Evolutionary conservation across 768 basidiomycete species (phyloP), one percentile per base, ranked within the genome.

Genomic region (Xanthoconium stramineum): DNA sequence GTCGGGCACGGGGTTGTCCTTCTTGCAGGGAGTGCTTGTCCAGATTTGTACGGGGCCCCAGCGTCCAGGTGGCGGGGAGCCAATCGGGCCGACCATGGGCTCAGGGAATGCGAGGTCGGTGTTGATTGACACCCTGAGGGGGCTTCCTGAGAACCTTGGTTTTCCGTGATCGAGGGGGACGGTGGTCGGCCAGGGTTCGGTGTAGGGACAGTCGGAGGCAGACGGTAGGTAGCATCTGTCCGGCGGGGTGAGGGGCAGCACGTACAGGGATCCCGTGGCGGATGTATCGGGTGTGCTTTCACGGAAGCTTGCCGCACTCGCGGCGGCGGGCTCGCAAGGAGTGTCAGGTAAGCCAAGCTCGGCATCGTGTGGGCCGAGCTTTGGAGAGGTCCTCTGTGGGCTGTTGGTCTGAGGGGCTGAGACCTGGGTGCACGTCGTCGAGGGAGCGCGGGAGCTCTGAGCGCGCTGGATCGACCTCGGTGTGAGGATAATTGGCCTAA

Each of bases 21-120:
- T 15, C 54, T 60, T 64, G 42, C 8, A 53, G 3, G 67, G 67
- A 0, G 67, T 67, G 48, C 67, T 69, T 36, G 63, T 63, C 67
- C 67, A 69, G 9, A 69, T 56, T 24, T 60, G 48, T 3, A 45
- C 10, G 10, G 65, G 47, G 42, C 37, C 47, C 65, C 65, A 66
- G 20, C 29, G 55, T 28, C 40, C 48, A 19, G 57, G 62, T 1
- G 53, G 47, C 4, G 59, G 53, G 6, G 65, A 58, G n/a, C 28
- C 57, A 2, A 60, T 58, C 24, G 50, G 47, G 0, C 17, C 29
- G 28, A 59, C 24, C 46, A 59, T 54, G 19, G 55, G 19, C 20
- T 39, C 55, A 28, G 52, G 14, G 40, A 61, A 50, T 1, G 44
- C 40, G 4, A 40, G 13, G 17, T 50, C 55, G 5, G 14, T 40